A percentile compares a stretch with the other conserved stretches of the same genome.
Conservation (phyloP, 495 filamentous ascomycete genomes). For the Daldinia concentrica region DNA sequence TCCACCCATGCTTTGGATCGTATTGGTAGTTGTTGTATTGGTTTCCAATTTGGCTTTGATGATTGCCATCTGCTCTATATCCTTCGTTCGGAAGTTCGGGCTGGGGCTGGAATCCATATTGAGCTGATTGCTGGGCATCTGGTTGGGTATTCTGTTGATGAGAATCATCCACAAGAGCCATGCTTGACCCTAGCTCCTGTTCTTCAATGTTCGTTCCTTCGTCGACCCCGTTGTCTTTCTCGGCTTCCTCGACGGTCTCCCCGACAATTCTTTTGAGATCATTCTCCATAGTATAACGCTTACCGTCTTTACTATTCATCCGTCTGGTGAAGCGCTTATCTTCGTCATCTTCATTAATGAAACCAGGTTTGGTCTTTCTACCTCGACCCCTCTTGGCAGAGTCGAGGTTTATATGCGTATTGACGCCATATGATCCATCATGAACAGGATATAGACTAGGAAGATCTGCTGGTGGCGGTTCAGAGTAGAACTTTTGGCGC, state of each 20-base stretch:
- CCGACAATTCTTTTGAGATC: constrained; percentile 33
- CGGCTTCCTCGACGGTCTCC: constrained; percentile 19
- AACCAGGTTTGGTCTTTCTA: constrained; percentile 15
- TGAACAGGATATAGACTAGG: constrained; percentile 42
- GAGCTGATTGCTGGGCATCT: no score
- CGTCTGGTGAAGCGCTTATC: constrained; percentile 27
- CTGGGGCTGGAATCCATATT: neutral
- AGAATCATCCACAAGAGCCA: neutral
- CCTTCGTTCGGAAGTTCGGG: no score
- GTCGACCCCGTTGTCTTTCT: constrained; percentile 12
- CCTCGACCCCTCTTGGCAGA: constrained; percentile 16
- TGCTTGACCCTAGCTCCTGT: neutral
- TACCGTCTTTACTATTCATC: constrained; percentile 15
- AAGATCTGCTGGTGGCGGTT: constrained; percentile 32
- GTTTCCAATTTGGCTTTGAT: no score
- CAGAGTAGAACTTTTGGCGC: constrained; percentile 9
- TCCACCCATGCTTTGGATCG: neutral
- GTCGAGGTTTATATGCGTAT: constrained; percentile 38
- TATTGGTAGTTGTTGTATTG: neutral
- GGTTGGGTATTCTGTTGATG: neutral
- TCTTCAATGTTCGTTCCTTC: constrained; percentile 28
- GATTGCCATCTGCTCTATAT: neutral
- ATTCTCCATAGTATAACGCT: constrained; percentile 32
- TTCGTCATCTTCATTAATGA: constrained; percentile 36
- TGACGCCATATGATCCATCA: constrained; percentile 47